phyloP scores from a whole-genome alignment of 768 basidiomycete species.

The Pleurotus tuoliensis region DNA sequence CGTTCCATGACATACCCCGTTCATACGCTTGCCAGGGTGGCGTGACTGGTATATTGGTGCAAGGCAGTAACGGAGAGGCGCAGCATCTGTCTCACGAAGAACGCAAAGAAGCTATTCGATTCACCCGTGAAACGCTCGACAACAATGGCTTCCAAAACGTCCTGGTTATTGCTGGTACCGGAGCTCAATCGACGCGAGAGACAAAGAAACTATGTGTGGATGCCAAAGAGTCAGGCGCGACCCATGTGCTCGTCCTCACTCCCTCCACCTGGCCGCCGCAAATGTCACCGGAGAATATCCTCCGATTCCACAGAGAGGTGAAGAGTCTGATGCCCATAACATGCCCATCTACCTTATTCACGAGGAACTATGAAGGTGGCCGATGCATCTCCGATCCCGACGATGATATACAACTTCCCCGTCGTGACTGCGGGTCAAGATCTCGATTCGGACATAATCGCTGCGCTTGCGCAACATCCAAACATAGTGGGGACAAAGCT shows the following conservation, averaged over 20 bases:
- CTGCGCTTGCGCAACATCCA: conserved; percentile 65
- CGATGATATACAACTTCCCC: conserved; percentile 86
- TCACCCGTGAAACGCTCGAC: conserved; percentile 71
- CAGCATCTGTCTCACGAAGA: conserved; percentile 74
- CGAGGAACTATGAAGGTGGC: conserved; percentile 46
- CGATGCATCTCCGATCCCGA: conserved; percentile 62
- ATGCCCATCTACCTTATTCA: neutral
- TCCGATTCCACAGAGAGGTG: conserved; percentile 65
- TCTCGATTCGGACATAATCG: conserved; percentile 76
- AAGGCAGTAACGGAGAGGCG: conserved; percentile 75
- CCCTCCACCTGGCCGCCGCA: conserved; percentile 67
- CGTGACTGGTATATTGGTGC: conserved; percentile 67
- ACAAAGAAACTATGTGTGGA: conserved; percentile 66
- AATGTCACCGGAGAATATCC: conserved; percentile 60
- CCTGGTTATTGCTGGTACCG: conserved; percentile 79
- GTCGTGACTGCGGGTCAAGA: conserved; percentile 78
- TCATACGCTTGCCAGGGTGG: conserved; percentile 56
- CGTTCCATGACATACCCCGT: conserved; percentile 11
- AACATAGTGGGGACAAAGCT: conserved; percentile 86
- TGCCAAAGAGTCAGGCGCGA: conserved; percentile 80
- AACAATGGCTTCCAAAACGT: conserved; percentile 64
- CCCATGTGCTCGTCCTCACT: conserved; percentile 71
- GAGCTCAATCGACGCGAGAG: conserved; percentile 75
- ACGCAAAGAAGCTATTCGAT: conserved; percentile 54
- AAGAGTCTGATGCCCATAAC: conserved; percentile 8